Percentiles rank a stretch among this genome's conserved stretches.
Evolutionary conservation across 495 filamentous ascomycete genomes (phyloP).

Genomic region (Podospora pseudopauciseta): DNA sequence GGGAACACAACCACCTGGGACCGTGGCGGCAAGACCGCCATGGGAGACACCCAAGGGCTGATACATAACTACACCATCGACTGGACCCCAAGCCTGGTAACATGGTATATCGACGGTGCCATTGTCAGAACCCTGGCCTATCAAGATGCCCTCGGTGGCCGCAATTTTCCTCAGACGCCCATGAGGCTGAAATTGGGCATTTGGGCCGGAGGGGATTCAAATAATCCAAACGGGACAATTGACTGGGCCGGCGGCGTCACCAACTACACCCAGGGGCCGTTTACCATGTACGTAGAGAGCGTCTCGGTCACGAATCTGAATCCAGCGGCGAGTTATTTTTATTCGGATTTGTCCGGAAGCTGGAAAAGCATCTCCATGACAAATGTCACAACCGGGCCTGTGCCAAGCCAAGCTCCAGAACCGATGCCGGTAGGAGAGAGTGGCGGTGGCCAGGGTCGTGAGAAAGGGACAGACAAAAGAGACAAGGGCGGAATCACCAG

Average conservation of each 20-base stretch:
- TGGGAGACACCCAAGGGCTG: constrained; percentile 55
- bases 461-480: neutral
- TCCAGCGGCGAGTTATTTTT: constrained; percentile 71
- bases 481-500: neutral
- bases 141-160: constrained; percentile 52
- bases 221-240: constrained; percentile 71
- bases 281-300: constrained; percentile 73
- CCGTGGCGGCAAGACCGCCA: constrained; percentile 61
- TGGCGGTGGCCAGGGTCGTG: neutral
- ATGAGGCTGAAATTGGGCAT: constrained; percentile 74
- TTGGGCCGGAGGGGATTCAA: constrained; percentile 75
- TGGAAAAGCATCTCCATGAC: constrained; percentile 59
- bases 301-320: constrained; percentile 62
- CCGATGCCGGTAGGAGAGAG: neutral
- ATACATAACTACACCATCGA: constrained; percentile 81
- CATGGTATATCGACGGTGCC: constrained; percentile 72
- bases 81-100: constrained; percentile 69
- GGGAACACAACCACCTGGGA: constrained; percentile 70
- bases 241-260: constrained; percentile 78
- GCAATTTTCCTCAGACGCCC: constrained; percentile 82
- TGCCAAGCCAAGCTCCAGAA: neutral
- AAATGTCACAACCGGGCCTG: neutral
- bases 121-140: constrained; percentile 65
- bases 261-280: constrained; percentile 70
- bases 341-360: constrained; percentile 60